Conservation (phyloP, 805 yeast species). For the Candida palmyrensis region DNA sequence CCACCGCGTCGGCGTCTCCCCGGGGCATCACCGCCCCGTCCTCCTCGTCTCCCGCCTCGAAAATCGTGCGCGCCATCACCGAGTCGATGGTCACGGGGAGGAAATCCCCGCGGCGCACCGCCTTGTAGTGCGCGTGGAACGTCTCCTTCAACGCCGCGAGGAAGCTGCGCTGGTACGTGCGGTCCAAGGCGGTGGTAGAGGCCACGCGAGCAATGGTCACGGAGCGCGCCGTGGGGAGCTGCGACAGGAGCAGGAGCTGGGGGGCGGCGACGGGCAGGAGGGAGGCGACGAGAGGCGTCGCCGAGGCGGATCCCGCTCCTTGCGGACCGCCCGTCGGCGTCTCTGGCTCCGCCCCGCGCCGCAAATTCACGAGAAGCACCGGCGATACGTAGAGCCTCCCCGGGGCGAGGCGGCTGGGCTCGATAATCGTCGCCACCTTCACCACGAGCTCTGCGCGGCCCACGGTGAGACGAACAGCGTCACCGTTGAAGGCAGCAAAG, state of each 20-base stretch:
- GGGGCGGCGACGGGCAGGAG: not conserved
- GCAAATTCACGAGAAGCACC: constrained; percentile 46
- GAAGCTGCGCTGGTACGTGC: constrained; percentile 55
- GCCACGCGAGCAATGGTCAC: constrained; percentile 64
- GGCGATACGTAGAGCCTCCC: constrained; percentile 59
- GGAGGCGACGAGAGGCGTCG: constrained; percentile 8
- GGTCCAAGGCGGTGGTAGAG: constrained; percentile 64
- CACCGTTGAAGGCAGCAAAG: constrained; percentile 68
- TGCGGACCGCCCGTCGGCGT: too few species aligned
- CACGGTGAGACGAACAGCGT: constrained; percentile 38
- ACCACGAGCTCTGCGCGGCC: constrained; percentile 21
- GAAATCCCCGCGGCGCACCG: constrained; percentile 60
- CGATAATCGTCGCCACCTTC: constrained; percentile 54
- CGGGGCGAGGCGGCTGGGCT: constrained; percentile 46
- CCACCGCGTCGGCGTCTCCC: constrained; percentile 66
- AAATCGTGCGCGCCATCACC: constrained; percentile 52
- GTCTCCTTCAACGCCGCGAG: constrained; percentile 54
- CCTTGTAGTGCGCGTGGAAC: constrained; percentile 54
- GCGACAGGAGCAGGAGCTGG: constrained; percentile 15
- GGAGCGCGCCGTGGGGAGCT: constrained; percentile 50
- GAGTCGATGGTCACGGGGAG: constrained; percentile 79
- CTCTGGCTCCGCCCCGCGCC: too few species aligned
- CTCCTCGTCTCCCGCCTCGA: constrained; percentile 23
- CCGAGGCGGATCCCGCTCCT: constrained; percentile 30
- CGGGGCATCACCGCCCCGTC: constrained; percentile 40